Evolutionary conservation across 2,329 filamentous ascomycete genomes (phyloP).

Genomic region (Cercospora berteroae): DNA sequence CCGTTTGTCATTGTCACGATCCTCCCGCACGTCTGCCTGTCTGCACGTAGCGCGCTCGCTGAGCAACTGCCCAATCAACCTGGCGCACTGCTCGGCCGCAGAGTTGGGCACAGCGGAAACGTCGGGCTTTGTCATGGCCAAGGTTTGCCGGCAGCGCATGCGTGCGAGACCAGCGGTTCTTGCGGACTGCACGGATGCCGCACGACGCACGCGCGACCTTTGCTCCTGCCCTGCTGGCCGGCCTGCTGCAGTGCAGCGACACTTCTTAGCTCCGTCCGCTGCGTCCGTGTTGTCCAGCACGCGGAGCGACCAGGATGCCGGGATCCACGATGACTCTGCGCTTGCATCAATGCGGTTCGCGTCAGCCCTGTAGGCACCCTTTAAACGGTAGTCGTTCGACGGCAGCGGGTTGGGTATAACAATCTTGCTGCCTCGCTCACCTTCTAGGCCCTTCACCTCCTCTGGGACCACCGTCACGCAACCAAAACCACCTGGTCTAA

Average conservation of each 20-base stretch:
- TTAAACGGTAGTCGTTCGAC: not conserved
- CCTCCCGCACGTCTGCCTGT: not conserved
- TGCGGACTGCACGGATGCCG: not conserved
- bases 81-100: not conserved
- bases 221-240: not conserved
- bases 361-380: conserved; percentile 8
- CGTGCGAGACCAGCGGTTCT: not conserved
- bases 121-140: not conserved
- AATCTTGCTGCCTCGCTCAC: not conserved
- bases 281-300: not conserved
- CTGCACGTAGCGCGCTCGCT: not conserved
- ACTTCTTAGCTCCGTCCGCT: not conserved
- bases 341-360: conserved; percentile 4
- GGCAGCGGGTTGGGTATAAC: not conserved
- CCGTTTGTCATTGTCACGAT: conserved; percentile 1
- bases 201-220: not conserved
- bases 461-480: not conserved
- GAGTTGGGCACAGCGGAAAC: not conserved
- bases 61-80: not conserved
- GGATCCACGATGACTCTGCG: conserved; percentile 5
- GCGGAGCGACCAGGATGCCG: not conserved
- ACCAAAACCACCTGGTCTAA: not conserved
- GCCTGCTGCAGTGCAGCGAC: not conserved
- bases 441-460: not conserved
- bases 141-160: not conserved